Percentiles rank a stretch among this genome's conserved stretches.
These are phyloP conservation scores for Vigna hirtella DNA, from an alignment of 306 rosid genomes.

Conservation along the genomic window DNA sequence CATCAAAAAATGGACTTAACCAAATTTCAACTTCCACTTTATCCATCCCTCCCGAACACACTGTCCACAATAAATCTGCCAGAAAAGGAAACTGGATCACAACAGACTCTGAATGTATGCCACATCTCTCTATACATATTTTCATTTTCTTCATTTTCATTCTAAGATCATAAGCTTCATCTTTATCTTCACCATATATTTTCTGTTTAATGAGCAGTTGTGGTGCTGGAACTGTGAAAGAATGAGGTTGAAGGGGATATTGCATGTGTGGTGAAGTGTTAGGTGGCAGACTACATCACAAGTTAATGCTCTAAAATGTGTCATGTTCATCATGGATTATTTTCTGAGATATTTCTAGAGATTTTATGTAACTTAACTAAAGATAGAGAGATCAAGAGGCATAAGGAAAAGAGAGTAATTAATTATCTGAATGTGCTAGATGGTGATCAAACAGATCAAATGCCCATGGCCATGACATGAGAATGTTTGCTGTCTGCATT, in stretches of 20 bases:
- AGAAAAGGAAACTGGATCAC: slow-evolving; percentile 92
- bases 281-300: slow-evolving; percentile 40
- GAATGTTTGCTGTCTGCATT: slow-evolving; percentile 48
- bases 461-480: slow-evolving; percentile 43
- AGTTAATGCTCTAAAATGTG: slow-evolving; percentile 37
- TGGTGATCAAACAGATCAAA: slow-evolving; percentile 17
- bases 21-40: slow-evolving; percentile 43
- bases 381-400: slow-evolving; percentile 24
- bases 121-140: background rate
- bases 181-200: background rate
- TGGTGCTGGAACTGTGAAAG: slow-evolving; percentile 89
- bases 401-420: slow-evolving; percentile 28
- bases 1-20: slow-evolving; percentile 49
- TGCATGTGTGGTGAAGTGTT: slow-evolving; percentile 39
- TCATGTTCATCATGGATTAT: slow-evolving; percentile 30
- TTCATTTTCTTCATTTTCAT: background rate
- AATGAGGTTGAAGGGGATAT: slow-evolving; percentile 27
- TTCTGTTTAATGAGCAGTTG: slow-evolving; percentile 62
- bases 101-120: slow-evolving; percentile 88
- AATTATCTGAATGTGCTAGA: slow-evolving; percentile 38
- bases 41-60: slow-evolving; percentile 48
- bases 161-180: background rate
- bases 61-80: slow-evolving; percentile 34
- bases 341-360: slow-evolving; percentile 25
- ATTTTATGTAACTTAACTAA: slow-evolving; percentile 46